Evolutionary conservation across 2,329 filamentous ascomycete species (phyloP), one percentile per base, ranked within the genome.

Genomic region (Claviceps sp.): DNA sequence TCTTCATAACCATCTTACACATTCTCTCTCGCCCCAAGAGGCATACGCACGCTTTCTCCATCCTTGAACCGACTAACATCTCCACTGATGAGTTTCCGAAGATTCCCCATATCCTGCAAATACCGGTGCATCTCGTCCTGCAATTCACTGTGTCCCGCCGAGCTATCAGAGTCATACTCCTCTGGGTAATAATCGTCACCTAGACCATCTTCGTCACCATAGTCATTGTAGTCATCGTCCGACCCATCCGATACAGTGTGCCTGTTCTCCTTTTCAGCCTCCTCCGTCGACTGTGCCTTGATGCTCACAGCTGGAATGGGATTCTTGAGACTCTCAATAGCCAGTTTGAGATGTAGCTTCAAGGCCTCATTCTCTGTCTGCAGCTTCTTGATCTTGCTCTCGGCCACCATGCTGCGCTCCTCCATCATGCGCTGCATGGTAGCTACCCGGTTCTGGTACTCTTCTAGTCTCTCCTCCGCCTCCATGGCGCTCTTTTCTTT

Each of bases 391-490:
- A 98, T 95, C 76, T 95, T 96, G 72, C 86, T 89, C 64, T 97
- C 91, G 34, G 87, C 84, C 14, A 97, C 87, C 66, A 94, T 85
- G 54, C 85, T 82, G 56, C 84, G 85, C 70, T 98, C 93, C 66
- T 97, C 90, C 90, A 96, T 96, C 67, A 95, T 80, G 54, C 90
- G 83, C 67, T 97, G 89, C 85, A 98, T 89, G 52, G 85, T 81
- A 47, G 81, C 77, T 18, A 98, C 93, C 61, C 90, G 87, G 57
- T 83, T 82, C 71, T 98, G 93, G 68, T 97, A 98, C 67, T 95
- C 89, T 61, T 97, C 93, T 24, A 98, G 73, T 59, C 84, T 85
- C 65, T 93, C 88, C 57, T 89, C 87, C 57, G 88, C 83, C 40
- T 84, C 76, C 60, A 84, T 81, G 52, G 82, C 85, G 60, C 90